Base-by-base conservation (phyloP, 106 monocot genomes). In the Acorus calamus region DNA sequence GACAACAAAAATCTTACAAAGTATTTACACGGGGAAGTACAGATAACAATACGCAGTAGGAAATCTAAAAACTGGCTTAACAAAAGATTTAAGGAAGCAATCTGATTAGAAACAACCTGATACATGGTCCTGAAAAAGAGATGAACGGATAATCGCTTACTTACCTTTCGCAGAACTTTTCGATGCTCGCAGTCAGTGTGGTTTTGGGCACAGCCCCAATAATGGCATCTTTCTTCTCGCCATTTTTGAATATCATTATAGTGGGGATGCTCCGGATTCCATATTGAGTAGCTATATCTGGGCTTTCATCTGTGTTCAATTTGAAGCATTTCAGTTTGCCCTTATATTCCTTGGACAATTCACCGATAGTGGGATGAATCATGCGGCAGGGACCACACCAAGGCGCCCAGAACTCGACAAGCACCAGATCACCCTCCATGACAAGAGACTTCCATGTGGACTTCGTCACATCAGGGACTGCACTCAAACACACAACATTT, bases 331-430 rank as follows among this genome's bases (percentile, higher is more conserved):
- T 68, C 59, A 81, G 4, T 44, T 70, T 75, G n/a, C 76, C 78
- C 55, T 75, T 78, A 12, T 86, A 86, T 3, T 42, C 69, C 66
- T 79, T 75, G 0, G 86, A 78, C 9, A 86, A 60, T 48, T 81
- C 68, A 13, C 4, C 65, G 8, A 86, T 70, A 6, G 67, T 14
- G 2, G 81, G 81, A 52, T 75, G 71, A 12, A 86, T 74, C 75
- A 81, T 69, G 5, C 66, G 64, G 65, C 86, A 86, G 5, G 86
- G 86, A 0, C 86, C 86, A 43, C 86, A 86, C 86, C 86, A 86
- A 4, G 86, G 72, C 5, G 86, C 86, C 86, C 86, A 86, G 57
- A 86, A 86, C 66, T 81, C 86, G 7, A 86, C 86, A 7, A 86
- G 65, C 47, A 86, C 86, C 2, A 74, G 74, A 11, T 72, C 68